Evolutionary conservation across 169 alveolate species (phyloP).

Genomic region (Plasmodium coatneyi): DNA sequence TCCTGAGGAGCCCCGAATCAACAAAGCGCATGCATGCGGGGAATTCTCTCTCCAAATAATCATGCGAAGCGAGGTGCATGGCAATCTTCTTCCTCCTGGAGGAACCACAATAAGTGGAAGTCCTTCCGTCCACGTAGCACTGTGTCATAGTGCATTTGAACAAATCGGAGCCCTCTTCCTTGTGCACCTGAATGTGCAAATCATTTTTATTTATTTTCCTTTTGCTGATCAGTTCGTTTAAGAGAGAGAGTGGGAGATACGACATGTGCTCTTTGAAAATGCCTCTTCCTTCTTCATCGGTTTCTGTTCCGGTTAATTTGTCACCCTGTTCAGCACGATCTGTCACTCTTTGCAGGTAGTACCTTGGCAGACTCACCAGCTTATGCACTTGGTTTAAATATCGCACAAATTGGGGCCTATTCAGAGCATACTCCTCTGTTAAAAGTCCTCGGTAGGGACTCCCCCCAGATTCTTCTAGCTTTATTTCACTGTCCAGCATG

Average conservation of each 20-base stretch:
- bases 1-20: slow-evolving; percentile 8
- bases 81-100: slow-evolving; percentile 58
- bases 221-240: slow-evolving; percentile 56
- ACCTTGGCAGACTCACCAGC: slow-evolving; percentile 9
- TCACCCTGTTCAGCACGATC: not conserved
- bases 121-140: slow-evolving; percentile 9
- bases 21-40: slow-evolving; percentile 20
- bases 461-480: not conserved
- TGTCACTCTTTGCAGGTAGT: not conserved
- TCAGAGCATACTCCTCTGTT: slow-evolving; percentile 1
- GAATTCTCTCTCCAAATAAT: slow-evolving; percentile 26
- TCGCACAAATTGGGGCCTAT: slow-evolving; percentile 21
- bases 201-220: not conserved
- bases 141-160: slow-evolving; percentile 23
- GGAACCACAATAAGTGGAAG: not conserved
- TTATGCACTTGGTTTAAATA: slow-evolving; percentile 30
- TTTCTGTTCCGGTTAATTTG: not conserved
- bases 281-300: not conserved
- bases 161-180: not conserved
- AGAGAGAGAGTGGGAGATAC: slow-evolving; percentile 21
- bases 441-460: slow-evolving; percentile 25
- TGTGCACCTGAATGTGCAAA: not conserved
- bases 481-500: slow-evolving; percentile 21
- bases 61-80: slow-evolving; percentile 42
- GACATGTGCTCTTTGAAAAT: not conserved